phyloP scores from a whole-genome alignment of 106 monocot species.

The Platanthera zijinensis region DNA sequence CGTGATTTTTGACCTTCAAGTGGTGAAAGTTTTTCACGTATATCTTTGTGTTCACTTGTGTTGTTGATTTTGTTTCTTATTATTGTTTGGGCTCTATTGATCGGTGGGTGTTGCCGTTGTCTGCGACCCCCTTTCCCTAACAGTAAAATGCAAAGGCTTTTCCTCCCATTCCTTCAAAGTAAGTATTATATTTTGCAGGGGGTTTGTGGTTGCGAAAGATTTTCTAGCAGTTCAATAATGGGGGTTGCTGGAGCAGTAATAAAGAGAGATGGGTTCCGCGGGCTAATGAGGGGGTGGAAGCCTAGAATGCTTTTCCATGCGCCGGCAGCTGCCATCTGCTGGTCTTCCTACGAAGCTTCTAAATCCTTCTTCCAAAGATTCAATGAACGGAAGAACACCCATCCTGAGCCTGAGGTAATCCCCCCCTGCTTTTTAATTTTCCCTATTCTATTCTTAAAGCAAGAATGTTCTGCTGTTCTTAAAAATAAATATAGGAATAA shows the following conservation, averaged over 20 bases:
- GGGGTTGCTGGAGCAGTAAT: conserved; percentile 50
- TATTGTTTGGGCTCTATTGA: too few species aligned
- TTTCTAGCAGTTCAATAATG: conserved; percentile 61
- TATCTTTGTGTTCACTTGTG: too few species aligned
- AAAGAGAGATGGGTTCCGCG: conserved; percentile 67
- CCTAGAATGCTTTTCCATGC: conserved; percentile 95
- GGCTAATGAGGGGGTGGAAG: conserved; percentile 83
- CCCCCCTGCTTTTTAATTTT: too few species aligned
- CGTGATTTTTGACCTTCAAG: too few species aligned
- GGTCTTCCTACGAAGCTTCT: conserved; percentile 85
- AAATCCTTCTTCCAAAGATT: conserved; percentile 74
- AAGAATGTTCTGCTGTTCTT: background rate
- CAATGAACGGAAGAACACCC: conserved; percentile 25
- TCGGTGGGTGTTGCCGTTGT: too few species aligned
- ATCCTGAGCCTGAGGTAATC: background rate
- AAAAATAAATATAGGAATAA: background rate
- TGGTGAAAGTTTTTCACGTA: too few species aligned
- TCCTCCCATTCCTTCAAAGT: too few species aligned
- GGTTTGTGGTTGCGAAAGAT: conserved; percentile 81
- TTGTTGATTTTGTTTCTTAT: too few species aligned
- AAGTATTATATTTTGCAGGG: conserved; percentile 35
- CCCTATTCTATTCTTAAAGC: background rate
- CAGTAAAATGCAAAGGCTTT: too few species aligned
- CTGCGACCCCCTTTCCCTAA: too few species aligned
- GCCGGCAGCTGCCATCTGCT: conserved; percentile 95